These are phyloP conservation scores for Tanacetum coccineum DNA, from an alignment of 129 eudicot species.

Conservation along the genomic window DNA sequence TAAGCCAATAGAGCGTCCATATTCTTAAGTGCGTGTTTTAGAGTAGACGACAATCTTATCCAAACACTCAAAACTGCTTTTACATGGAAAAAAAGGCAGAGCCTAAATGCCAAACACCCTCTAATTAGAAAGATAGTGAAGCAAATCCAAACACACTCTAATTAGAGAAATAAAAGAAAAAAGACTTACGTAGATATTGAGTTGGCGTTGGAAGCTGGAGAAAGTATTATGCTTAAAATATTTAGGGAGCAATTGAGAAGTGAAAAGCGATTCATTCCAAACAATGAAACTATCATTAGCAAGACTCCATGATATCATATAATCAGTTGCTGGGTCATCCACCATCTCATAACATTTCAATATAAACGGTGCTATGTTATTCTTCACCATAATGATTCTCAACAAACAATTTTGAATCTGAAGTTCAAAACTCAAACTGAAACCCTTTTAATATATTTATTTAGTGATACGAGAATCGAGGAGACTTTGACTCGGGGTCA, in stretches of 20 bases:
- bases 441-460: constrained; percentile 2
- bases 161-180: no score
- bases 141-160: no score
- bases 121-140: no score
- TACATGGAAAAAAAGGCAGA: no score
- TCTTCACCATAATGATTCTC: not conserved
- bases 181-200: constrained; percentile 60
- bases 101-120: no score
- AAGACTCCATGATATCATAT: constrained; percentile 59
- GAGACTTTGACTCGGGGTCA: constrained; percentile 17
- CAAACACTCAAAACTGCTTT: no score
- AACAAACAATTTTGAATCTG: not conserved
- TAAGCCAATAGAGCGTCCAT: no score
- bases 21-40: no score
- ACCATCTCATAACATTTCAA: constrained; percentile 78
- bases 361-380: constrained; percentile 58
- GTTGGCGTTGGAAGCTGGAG: constrained; percentile 69
- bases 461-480: constrained; percentile 6
- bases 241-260: constrained; percentile 60
- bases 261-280: constrained; percentile 46
- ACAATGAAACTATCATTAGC: constrained; percentile 55
- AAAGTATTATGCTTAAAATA: constrained; percentile 68
- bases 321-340: constrained; percentile 50
- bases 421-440: not conserved
- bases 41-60: no score